phyloP scores from a whole-genome alignment of 2,329 filamentous ascomycete species.

The Xylariaceae sp. region DNA sequence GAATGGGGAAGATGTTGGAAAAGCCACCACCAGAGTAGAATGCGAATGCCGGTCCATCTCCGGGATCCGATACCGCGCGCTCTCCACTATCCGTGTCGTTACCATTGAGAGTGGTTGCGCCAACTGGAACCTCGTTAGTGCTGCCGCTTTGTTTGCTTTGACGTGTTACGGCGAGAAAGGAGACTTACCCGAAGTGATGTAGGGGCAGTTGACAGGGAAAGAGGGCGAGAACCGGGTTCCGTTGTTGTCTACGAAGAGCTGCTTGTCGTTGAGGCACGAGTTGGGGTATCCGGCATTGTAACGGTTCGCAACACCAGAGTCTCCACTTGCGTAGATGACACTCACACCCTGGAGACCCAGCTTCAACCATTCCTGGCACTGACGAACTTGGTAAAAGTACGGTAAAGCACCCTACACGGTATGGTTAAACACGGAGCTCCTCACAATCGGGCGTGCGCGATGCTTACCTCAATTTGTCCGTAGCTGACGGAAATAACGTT shows the following conservation, averaged over 20 bases:
- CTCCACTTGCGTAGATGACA: conserved; percentile 31
- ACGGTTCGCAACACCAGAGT: conserved; percentile 22
- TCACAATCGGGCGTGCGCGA: neutral
- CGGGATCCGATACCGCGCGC: conserved; percentile 14
- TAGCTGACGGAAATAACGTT: conserved; percentile 55
- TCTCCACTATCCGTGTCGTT: conserved; percentile 21
- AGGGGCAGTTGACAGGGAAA: conserved; percentile 24
- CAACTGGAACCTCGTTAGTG: conserved; percentile 10
- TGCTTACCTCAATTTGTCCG: conserved; percentile 44
- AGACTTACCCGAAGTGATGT: conserved; percentile 20
- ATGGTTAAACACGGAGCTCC: neutral
- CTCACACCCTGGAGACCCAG: conserved; percentile 50
- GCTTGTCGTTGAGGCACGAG: conserved; percentile 21
- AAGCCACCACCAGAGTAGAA: conserved; percentile 48
- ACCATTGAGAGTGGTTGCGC: conserved; percentile 20
- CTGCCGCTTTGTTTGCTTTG: neutral
- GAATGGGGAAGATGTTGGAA: conserved; percentile 45
- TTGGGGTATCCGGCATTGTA: conserved; percentile 24
- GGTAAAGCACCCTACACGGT: conserved; percentile 16
- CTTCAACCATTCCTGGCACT: conserved; percentile 56
- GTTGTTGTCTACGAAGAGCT: conserved; percentile 20
- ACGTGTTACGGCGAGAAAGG: neutral
- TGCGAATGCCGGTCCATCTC: conserved; percentile 15
- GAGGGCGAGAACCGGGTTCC: conserved; percentile 20
- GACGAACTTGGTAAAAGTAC: conserved; percentile 43